These are phyloP conservation scores for Phyllosticta citriasiana DNA, from an alignment of 2,329 filamentous ascomycete genomes.

Conservation along the genomic window DNA sequence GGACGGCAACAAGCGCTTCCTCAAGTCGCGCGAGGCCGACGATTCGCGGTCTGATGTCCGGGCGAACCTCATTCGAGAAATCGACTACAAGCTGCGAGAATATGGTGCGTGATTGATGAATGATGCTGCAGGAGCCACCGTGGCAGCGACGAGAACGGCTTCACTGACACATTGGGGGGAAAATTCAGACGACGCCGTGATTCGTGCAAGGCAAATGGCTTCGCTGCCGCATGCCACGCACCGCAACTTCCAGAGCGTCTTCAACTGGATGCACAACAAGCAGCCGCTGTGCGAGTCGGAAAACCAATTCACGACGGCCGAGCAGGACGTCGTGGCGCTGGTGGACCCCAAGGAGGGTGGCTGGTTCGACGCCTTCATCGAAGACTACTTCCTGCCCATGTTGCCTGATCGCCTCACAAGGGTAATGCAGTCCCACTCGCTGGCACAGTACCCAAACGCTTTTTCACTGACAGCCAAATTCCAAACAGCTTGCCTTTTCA, in stretches of 20 bases:
- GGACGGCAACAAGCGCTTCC: conserved; percentile 1
- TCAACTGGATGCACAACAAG: conserved; percentile 13
- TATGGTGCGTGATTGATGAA: conserved; percentile 5
- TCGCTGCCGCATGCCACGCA: conserved; percentile 10
- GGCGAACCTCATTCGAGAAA: conserved; percentile 9
- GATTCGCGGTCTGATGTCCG: not conserved
- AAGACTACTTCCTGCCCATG: conserved; percentile 1
- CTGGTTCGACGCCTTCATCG: conserved; percentile 11
- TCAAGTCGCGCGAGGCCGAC: conserved; percentile 8
- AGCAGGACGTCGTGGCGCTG: conserved; percentile 13
- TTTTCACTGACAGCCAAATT: not conserved
- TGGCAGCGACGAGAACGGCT: not conserved
- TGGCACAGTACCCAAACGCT: not conserved
- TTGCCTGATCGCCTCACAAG: not conserved
- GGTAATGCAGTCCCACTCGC: not conserved
- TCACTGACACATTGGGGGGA: not conserved
- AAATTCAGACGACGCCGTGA: conserved; percentile 11
- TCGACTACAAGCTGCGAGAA: conserved; percentile 11
- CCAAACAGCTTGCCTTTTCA: conserved; percentile 11
- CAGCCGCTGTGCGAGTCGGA: conserved; percentile 10
- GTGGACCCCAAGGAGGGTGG: conserved; percentile 10
- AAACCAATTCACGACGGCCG: conserved; percentile 1
- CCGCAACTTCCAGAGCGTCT: conserved; percentile 11
- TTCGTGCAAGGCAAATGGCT: conserved; percentile 9
- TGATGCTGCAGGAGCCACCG: not conserved